These are phyloP conservation scores for Amanita exitialis DNA, from an alignment of 768 basidiomycete genomes.

Conservation along the genomic window DNA sequence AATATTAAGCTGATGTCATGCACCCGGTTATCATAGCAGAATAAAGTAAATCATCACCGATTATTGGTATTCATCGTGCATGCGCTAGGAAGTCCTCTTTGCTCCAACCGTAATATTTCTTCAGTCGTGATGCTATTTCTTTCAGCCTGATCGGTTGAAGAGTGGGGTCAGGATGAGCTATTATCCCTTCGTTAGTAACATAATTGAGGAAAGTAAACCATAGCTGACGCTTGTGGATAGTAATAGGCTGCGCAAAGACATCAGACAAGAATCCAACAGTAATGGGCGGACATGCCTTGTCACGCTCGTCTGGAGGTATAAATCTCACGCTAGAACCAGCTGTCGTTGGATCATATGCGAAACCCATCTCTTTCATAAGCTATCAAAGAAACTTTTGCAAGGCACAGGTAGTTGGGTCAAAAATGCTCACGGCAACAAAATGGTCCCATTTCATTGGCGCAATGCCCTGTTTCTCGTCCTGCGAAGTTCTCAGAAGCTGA, in stretches of 20 bases:
- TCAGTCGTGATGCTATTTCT: slow-evolving; percentile 47
- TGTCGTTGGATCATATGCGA: slow-evolving; percentile 60
- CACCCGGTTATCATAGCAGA: not conserved
- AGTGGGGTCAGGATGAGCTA: slow-evolving; percentile 71
- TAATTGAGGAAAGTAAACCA: slow-evolving; percentile 2
- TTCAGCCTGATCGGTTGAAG: slow-evolving; percentile 39
- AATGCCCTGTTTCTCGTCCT: slow-evolving; percentile 44
- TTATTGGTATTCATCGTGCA: not conserved
- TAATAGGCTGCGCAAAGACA: slow-evolving; percentile 41
- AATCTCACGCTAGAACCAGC: slow-evolving; percentile 81
- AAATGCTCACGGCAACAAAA: slow-evolving; percentile 51
- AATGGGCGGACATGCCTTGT: slow-evolving; percentile 20
- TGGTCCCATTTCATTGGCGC: slow-evolving; percentile 70
- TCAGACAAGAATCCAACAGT: not conserved
- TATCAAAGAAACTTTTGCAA: slow-evolving; percentile 16
- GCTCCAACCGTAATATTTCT: slow-evolving; percentile 59
- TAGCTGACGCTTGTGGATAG: slow-evolving; percentile 63
- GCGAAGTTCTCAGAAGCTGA: slow-evolving; percentile 47
- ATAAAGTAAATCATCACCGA: too few relatives aligned
- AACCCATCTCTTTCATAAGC: slow-evolving; percentile 77
- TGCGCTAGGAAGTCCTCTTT: slow-evolving; percentile 26
- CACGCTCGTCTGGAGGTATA: slow-evolving; percentile 52
- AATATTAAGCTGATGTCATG: not conserved
- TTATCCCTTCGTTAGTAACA: slow-evolving; percentile 4
- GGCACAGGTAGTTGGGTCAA: not conserved